These are phyloP conservation scores for Cladosporium cucumerinum DNA, from an alignment of 2,329 filamentous ascomycete species.

Conservation along the genomic window DNA sequence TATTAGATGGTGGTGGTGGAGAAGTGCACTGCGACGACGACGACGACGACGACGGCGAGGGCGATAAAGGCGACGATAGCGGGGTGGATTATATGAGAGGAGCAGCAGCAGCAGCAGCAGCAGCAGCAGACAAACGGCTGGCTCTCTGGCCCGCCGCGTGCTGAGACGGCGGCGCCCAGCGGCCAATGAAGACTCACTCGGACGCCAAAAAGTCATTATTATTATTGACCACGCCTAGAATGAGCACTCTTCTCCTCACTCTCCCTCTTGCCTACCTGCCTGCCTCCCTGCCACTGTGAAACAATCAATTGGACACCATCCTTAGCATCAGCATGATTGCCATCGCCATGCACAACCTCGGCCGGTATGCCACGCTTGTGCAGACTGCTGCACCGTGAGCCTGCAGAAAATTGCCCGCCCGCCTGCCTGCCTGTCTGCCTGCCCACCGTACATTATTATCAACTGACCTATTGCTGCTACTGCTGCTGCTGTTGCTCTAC, in stretches of 20 bases:
- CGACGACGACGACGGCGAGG: not conserved
- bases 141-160: not conserved
- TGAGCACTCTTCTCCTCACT: not conserved
- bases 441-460: not conserved
- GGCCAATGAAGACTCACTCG: not conserved
- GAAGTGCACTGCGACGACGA: not conserved
- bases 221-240: not conserved
- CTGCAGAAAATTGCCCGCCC: not conserved
- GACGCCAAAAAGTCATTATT: not conserved
- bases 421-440: not conserved
- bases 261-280: not conserved
- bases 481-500: not conserved
- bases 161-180: not conserved
- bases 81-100: not conserved
- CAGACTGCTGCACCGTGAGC: slow-evolving; percentile 9
- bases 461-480: not conserved
- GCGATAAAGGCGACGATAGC: not conserved
- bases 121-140: not conserved
- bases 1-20: slow-evolving; percentile 5
- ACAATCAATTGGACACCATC: not conserved
- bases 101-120: not conserved
- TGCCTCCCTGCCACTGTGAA: not conserved
- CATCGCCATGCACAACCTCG: not conserved
- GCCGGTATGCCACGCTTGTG: not conserved
- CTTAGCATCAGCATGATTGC: not conserved